Evolutionary conservation across 164 flowering plant species (phyloP).

Genomic region (Malania oleifera): DNA sequence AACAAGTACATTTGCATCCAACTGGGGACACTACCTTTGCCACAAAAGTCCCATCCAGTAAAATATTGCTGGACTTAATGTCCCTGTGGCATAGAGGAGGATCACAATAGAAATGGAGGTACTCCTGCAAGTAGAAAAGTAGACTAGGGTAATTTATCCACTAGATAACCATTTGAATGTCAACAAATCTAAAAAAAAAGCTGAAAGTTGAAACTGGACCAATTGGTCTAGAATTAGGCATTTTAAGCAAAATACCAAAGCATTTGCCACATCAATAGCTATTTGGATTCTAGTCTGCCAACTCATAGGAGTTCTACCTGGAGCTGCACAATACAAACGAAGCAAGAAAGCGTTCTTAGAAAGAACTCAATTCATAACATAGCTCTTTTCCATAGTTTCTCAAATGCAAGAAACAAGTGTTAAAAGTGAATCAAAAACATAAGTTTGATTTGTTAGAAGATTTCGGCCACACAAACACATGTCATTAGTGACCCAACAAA

Average conservation of each 20-base stretch:
- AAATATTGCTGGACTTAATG: constrained; percentile 93
- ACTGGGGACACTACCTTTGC: constrained; percentile 67
- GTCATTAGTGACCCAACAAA: no score
- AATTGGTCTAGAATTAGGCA: neutral
- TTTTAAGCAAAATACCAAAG: constrained; percentile 53
- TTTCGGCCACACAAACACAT: no score
- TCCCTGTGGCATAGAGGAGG: constrained; percentile 98
- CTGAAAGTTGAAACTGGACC: neutral
- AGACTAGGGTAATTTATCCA: neutral
- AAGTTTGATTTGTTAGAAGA: no score
- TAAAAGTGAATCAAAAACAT: no score
- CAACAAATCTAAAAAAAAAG: neutral
- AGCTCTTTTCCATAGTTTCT: no score
- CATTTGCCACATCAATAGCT: constrained; percentile 96
- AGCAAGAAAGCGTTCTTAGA: no score
- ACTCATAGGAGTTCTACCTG: constrained; percentile 58
- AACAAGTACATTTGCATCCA: neutral
- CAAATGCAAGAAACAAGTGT: no score
- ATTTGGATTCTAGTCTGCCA: constrained; percentile 87
- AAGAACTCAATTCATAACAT: no score
- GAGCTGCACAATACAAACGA: constrained; percentile 64
- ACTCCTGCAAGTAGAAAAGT: constrained; percentile 60
- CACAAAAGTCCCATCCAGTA: constrained; percentile 77
- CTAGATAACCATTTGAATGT: no score
- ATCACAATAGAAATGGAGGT: constrained; percentile 94